Base-by-base conservation (phyloP, 257 asterid species). In the Jacaranda copaia region DNA sequence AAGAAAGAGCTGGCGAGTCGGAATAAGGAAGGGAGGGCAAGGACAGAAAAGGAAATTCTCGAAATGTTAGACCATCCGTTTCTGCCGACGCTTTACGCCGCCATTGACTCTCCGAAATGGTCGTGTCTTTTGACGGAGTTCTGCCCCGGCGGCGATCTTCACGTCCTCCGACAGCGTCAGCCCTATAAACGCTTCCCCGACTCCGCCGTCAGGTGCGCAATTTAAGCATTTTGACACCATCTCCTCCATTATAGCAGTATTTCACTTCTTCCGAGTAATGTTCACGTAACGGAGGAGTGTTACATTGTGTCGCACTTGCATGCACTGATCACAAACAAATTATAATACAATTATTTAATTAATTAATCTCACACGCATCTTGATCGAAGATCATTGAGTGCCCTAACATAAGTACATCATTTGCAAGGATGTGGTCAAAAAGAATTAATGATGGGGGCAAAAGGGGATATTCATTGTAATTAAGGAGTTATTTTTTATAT, bases 141-240 rank as follows among this genome's bases (percentile, higher is more conserved):
- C 75, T 93, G 98, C 74, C 97, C 99, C 82, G 99, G 98, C 77
- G 99, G 99, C 18, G 99, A 95, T 82, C 89, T 95, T 16, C 99
- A 95, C 75, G 93, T 93, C 63, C 96, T 95, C 89, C 97, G 99
- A 46, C 99, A 93, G 83, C 96, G 96, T 5, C 99, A 95, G 83
- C 97, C 98, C 3, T 77, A 85, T 38, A 93, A 91, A 81, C 96
- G 97, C 69, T 95, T 91, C 89, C 89, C 95, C n/a, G 94, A 90
- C 35, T 89, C 96, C 77, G 91, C 97, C 49, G 97, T 91, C 84
- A 90, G 99, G 99, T 95, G 32, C 82, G 80, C 82, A 51, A 39
- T 52, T 75, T 72, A 72, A 60, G 18, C 79, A 13, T 60, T 46
- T 19, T 12, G 6, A 3, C 84, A 52, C 57, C 57, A 52, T 48